These are phyloP conservation scores for Falciphora oryzae DNA, from an alignment of 2,329 filamentous ascomycete species.

Conservation along the genomic window DNA sequence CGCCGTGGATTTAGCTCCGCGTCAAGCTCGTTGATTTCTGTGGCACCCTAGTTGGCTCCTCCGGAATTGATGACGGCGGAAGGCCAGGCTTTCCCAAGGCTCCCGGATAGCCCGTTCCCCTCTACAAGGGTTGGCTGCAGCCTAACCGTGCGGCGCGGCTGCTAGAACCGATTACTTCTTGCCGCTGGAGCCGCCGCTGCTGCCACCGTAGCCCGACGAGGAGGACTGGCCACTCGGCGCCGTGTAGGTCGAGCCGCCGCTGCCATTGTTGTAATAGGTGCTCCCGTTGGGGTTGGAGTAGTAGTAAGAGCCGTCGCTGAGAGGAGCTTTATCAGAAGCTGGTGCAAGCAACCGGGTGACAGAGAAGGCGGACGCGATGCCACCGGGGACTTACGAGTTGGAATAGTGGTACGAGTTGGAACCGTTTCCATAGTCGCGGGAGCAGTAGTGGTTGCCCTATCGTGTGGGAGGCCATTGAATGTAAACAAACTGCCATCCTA, in stretches of 20 bases:
- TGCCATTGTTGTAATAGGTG: conserved; percentile 61
- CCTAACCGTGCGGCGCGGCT: conserved; percentile 3
- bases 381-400: conserved; percentile 42
- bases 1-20: too few species aligned
- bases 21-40: too few species aligned
- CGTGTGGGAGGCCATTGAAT: neutral
- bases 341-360: neutral
- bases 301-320: conserved; percentile 63
- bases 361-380: neutral
- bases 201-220: conserved; percentile 19
- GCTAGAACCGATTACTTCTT: conserved; percentile 8
- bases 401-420: conserved; percentile 63
- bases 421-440: conserved; percentile 58
- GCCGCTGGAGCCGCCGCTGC: conserved; percentile 6
- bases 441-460: conserved; percentile 64
- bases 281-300: conserved; percentile 65
- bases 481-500: neutral
- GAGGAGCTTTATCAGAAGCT: neutral
- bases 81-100: too few species aligned
- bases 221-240: conserved; percentile 38
- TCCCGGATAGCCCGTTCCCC: too few species aligned
- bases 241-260: conserved; percentile 55
- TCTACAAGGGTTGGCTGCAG: too few species aligned
- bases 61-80: too few species aligned
- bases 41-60: too few species aligned